Evolutionary conservation across 225 moss, liverwort and hornwort species (phyloP).

Genomic region (Polytrichum formosum): DNA sequence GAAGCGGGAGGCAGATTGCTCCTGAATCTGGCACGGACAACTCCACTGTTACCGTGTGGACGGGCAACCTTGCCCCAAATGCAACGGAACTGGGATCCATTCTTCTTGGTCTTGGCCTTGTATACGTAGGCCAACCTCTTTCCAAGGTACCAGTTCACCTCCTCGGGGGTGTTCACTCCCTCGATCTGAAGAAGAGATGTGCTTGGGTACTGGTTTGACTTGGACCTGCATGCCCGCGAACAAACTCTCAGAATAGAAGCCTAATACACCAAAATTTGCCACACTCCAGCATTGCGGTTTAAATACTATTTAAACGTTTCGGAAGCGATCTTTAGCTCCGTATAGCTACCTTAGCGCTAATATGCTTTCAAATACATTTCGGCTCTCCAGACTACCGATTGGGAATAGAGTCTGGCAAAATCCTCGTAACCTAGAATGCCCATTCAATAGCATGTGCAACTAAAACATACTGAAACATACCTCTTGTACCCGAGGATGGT

Average conservation of each 20-base stretch:
- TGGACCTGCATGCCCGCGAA: slow-evolving; percentile 41
- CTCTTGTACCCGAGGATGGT: slow-evolving; percentile 85
- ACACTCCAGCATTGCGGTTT: too few relatives aligned
- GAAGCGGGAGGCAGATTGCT: slow-evolving; percentile 79
- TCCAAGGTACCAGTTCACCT: slow-evolving; percentile 84
- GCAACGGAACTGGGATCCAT: slow-evolving; percentile 73
- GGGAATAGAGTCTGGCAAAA: too few relatives aligned
- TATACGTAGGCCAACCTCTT: slow-evolving; percentile 89
- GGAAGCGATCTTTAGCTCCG: too few relatives aligned
- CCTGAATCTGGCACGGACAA: slow-evolving; percentile 82
- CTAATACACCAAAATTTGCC: too few relatives aligned
- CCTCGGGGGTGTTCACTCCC: slow-evolving; percentile 76
- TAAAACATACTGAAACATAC: slow-evolving; percentile 34
- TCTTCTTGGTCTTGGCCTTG: slow-evolving; percentile 86
- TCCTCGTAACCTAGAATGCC: too few relatives aligned
- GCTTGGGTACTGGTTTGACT: slow-evolving; percentile 88
- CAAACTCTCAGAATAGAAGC: neutral
- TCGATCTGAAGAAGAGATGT: slow-evolving; percentile 81
- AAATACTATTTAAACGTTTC: too few relatives aligned
- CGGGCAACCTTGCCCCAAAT: slow-evolving; percentile 88
- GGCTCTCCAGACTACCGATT: too few relatives aligned
- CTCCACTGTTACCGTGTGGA: slow-evolving; percentile 77
- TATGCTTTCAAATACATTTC: too few relatives aligned
- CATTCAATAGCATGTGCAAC: too few relatives aligned
- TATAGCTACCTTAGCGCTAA: too few relatives aligned